Conservation (phyloP, 164 flowering plant genomes). For the Chimonanthus praecox region DNA sequence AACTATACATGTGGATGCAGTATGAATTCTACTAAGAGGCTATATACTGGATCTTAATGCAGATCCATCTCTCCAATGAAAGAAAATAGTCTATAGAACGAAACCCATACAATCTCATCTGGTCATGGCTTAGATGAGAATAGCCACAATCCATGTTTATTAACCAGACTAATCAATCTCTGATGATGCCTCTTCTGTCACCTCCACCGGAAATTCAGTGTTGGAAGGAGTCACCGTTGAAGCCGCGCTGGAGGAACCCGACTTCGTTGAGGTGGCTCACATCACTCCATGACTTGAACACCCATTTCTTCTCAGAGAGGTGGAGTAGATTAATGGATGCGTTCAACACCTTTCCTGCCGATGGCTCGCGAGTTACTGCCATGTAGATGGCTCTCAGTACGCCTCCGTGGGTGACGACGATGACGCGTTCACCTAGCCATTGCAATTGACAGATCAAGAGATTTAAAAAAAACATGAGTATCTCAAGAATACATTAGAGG, state of each 20-base stretch:
- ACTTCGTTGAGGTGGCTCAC: conserved; percentile 29
- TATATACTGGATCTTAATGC: no score
- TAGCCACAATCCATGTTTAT: not conserved
- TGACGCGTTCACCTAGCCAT: conserved; percentile 20
- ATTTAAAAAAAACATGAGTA: not conserved
- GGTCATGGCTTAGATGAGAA: not conserved
- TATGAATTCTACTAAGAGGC: no score
- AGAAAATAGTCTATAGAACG: not conserved
- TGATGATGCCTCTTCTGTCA: not conserved
- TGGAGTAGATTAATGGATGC: conserved; percentile 26
- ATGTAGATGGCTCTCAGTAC: conserved; percentile 25
- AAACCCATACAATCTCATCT: not conserved
- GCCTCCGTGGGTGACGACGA: conserved; percentile 29
- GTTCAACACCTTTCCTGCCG: conserved; percentile 26
- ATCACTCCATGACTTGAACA: conserved; percentile 26
- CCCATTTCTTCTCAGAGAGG: conserved; percentile 23
- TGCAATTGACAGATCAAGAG: not conserved
- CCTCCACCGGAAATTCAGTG: not conserved
- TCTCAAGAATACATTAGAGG: no score
- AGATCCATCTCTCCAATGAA: no score
- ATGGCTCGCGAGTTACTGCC: conserved; percentile 15
- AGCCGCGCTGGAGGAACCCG: conserved; percentile 27
- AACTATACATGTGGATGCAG: no score
- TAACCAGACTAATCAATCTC: not conserved
- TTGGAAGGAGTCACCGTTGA: conserved; percentile 21